Conservation (phyloP, 768 basidiomycete genomes). For the Tulasnella sp. region DNA sequence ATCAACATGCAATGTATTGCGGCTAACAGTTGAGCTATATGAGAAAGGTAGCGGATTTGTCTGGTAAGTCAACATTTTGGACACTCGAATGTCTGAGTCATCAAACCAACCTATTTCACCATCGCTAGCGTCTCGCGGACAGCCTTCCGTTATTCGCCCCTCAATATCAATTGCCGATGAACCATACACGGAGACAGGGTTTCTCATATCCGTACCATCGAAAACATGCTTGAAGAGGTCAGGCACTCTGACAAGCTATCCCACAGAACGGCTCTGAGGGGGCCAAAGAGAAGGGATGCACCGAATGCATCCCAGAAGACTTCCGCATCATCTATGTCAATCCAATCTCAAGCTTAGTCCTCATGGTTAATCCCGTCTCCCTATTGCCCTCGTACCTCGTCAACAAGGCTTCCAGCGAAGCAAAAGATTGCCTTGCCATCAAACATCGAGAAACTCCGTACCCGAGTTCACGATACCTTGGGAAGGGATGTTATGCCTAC, state of each 20-base stretch:
- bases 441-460: conserved; percentile 74
- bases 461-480: conserved; percentile 81
- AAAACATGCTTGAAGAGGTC: conserved; percentile 38
- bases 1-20: too few species aligned
- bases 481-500: conserved; percentile 87
- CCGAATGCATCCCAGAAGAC: conserved; percentile 35
- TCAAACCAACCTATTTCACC: too few species aligned
- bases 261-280: too few species aligned
- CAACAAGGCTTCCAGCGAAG: conserved; percentile 81
- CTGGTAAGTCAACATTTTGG: too few species aligned
- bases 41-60: too few species aligned
- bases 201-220: conserved; percentile 41
- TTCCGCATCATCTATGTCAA: conserved; percentile 87
- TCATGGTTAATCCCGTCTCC: conserved; percentile 45
- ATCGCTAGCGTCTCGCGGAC: too few species aligned
- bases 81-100: too few species aligned
- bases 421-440: conserved; percentile 58
- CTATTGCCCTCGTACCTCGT: conserved; percentile 76
- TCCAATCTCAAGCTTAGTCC: conserved; percentile 82
- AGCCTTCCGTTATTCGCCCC: too few species aligned
- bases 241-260: conserved; percentile 32
- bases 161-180: conserved; percentile 81
- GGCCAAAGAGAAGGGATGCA: conserved; percentile 35
- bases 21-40: too few species aligned
- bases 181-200: conserved; percentile 50